Conservation (phyloP, 1,284 basidiomycete species). For the Ganoderma meredithae region DNA sequence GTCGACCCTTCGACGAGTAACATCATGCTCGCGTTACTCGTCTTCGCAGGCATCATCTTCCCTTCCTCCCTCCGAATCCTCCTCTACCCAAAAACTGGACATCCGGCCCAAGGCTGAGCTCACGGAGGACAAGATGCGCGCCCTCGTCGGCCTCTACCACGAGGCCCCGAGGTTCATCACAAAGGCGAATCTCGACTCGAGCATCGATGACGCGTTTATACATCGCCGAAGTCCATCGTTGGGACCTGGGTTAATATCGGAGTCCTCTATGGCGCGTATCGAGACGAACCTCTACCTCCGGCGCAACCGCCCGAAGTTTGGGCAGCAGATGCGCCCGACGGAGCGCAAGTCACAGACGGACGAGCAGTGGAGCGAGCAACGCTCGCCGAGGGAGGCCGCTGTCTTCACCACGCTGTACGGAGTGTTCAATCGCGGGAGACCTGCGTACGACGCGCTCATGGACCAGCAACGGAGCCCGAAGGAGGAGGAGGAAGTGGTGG, state of each 20-base stretch:
- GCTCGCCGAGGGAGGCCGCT: conserved; percentile 49
- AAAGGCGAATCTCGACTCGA: conserved; percentile 65
- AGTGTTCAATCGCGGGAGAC: conserved; percentile 45
- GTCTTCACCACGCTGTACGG: conserved; percentile 70
- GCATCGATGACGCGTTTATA: conserved; percentile 68
- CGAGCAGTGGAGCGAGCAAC: conserved; percentile 30
- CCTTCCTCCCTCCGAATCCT: conserved; percentile 9
- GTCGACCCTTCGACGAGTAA: conserved; percentile 26
- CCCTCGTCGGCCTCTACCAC: conserved; percentile 78
- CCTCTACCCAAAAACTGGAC: conserved; percentile 24
- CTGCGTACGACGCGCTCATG: conserved; percentile 63
- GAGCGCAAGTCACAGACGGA: conserved; percentile 12
- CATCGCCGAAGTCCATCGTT: background rate
- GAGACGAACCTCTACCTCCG: conserved; percentile 34
- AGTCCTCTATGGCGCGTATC: conserved; percentile 24
- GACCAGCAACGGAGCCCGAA: conserved; percentile 46
- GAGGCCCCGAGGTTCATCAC: conserved; percentile 72
- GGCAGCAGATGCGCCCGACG: conserved; percentile 12
- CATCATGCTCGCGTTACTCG: conserved; percentile 24
- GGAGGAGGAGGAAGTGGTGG: conserved; percentile 6
- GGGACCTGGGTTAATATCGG: background rate
- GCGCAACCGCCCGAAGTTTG: conserved; percentile 49
- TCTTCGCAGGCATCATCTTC: conserved; percentile 25
- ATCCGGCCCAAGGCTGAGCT: conserved; percentile 44
- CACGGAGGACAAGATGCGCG: conserved; percentile 69